phyloP scores from a whole-genome alignment of 2,329 filamentous ascomycete species.

The Ophiocordyceps unilateralis region DNA sequence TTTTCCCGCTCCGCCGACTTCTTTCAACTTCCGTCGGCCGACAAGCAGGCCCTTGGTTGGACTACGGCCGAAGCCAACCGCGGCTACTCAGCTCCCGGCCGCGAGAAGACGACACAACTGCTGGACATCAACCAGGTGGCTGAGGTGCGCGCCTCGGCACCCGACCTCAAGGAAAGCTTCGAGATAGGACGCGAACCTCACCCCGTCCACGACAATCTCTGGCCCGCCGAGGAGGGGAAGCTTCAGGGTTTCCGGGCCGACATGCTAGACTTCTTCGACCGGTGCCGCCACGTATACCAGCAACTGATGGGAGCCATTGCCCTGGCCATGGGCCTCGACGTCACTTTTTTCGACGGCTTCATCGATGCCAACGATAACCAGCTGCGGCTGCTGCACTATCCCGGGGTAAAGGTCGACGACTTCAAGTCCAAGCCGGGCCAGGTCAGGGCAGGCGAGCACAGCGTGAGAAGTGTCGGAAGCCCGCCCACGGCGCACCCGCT shows the following conservation, averaged over 20 bases:
- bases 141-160: conserved; percentile 36
- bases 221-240: conserved; percentile 36
- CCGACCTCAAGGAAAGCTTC: conserved; percentile 47
- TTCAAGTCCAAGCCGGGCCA: conserved; percentile 51
- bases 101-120: conserved; percentile 52
- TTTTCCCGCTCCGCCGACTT: conserved; percentile 55
- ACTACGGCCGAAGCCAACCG: conserved; percentile 56
- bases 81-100: conserved; percentile 51
- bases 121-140: conserved; percentile 38
- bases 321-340: conserved; percentile 57
- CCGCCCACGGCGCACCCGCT: no score
- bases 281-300: conserved; percentile 56
- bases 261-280: conserved; percentile 61
- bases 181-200: conserved; percentile 47
- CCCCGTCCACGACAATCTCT: conserved; percentile 53
- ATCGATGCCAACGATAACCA: conserved; percentile 55
- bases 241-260: conserved; percentile 45
- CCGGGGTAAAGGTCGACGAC: conserved; percentile 44
- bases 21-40: conserved; percentile 43
- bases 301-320: conserved; percentile 75
- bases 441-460: conserved; percentile 65
- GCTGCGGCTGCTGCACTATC: conserved; percentile 62
- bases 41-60: conserved; percentile 54
- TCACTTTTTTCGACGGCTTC: conserved; percentile 59
- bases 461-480: conserved; percentile 14